A percentile compares a stretch with the other conserved stretches of the same genome.
phyloP scores from a whole-genome alignment of 1,284 basidiomycete genomes.

The Grifola frondosa region DNA sequence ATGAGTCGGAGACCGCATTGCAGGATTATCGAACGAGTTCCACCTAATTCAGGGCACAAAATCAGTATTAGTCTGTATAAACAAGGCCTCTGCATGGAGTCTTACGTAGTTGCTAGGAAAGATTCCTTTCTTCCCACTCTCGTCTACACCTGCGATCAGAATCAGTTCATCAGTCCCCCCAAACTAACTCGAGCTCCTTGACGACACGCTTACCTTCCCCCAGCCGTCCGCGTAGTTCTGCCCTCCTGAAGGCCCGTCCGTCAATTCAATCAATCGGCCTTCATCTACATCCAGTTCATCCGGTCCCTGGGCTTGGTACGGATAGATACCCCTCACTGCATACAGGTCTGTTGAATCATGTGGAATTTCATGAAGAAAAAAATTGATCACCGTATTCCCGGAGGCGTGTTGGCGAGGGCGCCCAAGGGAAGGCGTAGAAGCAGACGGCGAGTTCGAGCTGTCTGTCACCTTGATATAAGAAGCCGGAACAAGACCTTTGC shows the following conservation, averaged over 20 bases:
- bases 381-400: slow-evolving; percentile 44
- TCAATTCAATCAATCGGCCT: slow-evolving; percentile 63
- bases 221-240: slow-evolving; percentile 71
- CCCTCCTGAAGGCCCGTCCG: slow-evolving; percentile 58
- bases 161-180: slow-evolving; percentile 11
- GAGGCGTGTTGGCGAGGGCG: slow-evolving; percentile 30
- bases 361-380: slow-evolving; percentile 3
- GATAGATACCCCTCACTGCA: slow-evolving; percentile 69
- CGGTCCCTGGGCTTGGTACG: slow-evolving; percentile 62
- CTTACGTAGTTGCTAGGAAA: slow-evolving; percentile 85
- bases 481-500: slow-evolving; percentile 74
- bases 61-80: neutral
- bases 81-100: slow-evolving; percentile 16
- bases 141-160: slow-evolving; percentile 51
- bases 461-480: slow-evolving; percentile 60
- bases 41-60: neutral
- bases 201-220: slow-evolving; percentile 63
- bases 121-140: slow-evolving; percentile 65
- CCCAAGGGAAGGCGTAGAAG: slow-evolving; percentile 7
- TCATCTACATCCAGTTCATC: slow-evolving; percentile 70
- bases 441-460: slow-evolving; percentile 15
- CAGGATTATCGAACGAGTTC: neutral
- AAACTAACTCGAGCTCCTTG: slow-evolving; percentile 4
- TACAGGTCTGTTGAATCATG: neutral
- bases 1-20: too few species aligned